Percentiles rank a stretch among this genome's conserved stretches.
These are phyloP conservation scores for Solanum clarkiae DNA, from an alignment of 257 asterid genomes.

Conservation along the genomic window DNA sequence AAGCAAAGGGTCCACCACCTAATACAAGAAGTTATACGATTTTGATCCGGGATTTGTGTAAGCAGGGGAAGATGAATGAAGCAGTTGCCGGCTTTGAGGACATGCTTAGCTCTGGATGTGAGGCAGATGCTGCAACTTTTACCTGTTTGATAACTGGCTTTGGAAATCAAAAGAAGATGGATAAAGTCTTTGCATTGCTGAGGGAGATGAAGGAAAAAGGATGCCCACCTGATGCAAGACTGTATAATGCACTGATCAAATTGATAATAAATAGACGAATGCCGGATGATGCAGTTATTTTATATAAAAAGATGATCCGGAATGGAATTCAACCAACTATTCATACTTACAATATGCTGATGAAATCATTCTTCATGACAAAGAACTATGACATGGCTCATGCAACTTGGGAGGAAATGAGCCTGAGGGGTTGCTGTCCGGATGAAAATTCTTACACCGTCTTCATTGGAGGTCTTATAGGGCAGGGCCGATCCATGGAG, in stretches of 20 bases:
- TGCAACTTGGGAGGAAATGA: constrained; percentile 92
- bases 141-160: constrained; percentile 70
- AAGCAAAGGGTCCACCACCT: constrained; percentile 62
- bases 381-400: constrained; percentile 51
- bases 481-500: constrained; percentile 60
- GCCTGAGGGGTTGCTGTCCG: constrained; percentile 63
- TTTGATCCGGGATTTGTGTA: constrained; percentile 55
- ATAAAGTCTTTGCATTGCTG: constrained; percentile 39
- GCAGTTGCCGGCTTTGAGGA: constrained; percentile 49
- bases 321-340: constrained; percentile 44
- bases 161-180: constrained; percentile 65
- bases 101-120: constrained; percentile 46
- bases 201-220: constrained; percentile 74
- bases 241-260: constrained; percentile 72
- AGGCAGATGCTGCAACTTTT: constrained; percentile 59
- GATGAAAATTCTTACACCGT: constrained; percentile 79
- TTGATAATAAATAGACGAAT: constrained; percentile 47
- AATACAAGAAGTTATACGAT: constrained; percentile 60
- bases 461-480: constrained; percentile 59
- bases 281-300: constrained; percentile 70
- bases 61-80: constrained; percentile 41
- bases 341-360: constrained; percentile 79
- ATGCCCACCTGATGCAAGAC: constrained; percentile 53
- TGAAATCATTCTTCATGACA: constrained; percentile 51
- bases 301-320: constrained; percentile 70